Evolutionary conservation across 495 filamentous ascomycete species (phyloP).

Genomic region (Lasiosphaeria ovina): DNA sequence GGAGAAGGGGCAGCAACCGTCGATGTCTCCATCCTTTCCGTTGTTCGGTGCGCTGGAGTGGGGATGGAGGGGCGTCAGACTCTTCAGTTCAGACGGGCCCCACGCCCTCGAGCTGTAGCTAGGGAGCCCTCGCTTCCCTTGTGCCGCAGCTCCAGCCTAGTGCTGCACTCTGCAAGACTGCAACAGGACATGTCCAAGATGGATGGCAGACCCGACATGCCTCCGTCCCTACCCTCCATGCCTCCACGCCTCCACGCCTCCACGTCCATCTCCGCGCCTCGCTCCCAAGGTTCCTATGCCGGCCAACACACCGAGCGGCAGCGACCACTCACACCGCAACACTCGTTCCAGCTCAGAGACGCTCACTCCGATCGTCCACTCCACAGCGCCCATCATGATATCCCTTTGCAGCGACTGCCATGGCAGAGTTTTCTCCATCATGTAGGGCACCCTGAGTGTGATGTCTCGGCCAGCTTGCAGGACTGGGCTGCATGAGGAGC

Average conservation of each 20-base stretch:
- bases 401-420: slow-evolving; percentile 26
- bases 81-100: slow-evolving; percentile 2
- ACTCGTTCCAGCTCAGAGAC: slow-evolving; percentile 1
- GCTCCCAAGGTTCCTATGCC: slow-evolving; percentile 18
- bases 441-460: slow-evolving; percentile 7
- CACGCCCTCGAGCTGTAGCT: slow-evolving; percentile 6
- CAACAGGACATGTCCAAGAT: not conserved
- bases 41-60: slow-evolving; percentile 12
- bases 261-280: slow-evolving; percentile 13
- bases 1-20: slow-evolving; percentile 10
- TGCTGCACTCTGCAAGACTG: too few species aligned
- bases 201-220: slow-evolving; percentile 1
- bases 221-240: not conserved
- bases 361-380: slow-evolving; percentile 29
- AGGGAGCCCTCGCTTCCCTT: too few species aligned
- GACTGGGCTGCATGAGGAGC: slow-evolving; percentile 10
- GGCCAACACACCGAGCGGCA: slow-evolving; percentile 17
- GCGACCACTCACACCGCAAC: slow-evolving; percentile 17
- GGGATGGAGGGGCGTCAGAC: not conserved
- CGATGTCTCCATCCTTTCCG: slow-evolving; percentile 6
- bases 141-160: too few species aligned
- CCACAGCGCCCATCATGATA: slow-evolving; percentile 18
- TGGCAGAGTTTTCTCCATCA: slow-evolving; percentile 18
- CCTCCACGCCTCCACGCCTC: slow-evolving; percentile 1
- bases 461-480: slow-evolving; percentile 11